These are phyloP conservation scores for Tubosaeta sp. DNA, from an alignment of 768 basidiomycete species.

Conservation along the genomic window DNA sequence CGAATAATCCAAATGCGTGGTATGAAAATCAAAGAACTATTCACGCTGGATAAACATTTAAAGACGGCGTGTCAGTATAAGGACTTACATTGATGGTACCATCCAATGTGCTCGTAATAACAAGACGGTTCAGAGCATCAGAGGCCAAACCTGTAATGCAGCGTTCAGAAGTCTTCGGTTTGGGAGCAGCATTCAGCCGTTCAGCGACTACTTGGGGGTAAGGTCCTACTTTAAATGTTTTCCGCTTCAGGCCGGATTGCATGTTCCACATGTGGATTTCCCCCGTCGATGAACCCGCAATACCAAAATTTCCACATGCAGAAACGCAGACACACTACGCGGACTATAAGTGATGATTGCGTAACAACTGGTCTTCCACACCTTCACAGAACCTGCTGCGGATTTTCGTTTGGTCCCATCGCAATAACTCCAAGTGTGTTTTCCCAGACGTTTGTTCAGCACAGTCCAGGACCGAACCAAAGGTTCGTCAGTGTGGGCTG, in stretches of 20 bases:
- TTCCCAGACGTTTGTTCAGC: constrained; percentile 75
- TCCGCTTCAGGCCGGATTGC: constrained; percentile 87
- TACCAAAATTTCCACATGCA: constrained; percentile 92
- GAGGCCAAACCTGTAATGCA: constrained; percentile 79
- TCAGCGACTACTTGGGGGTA: constrained; percentile 53
- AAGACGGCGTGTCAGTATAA: not conserved
- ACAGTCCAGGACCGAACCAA: constrained; percentile 88
- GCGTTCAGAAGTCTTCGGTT: constrained; percentile 43
- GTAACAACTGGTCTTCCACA: constrained; percentile 26
- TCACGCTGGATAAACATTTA: not conserved
- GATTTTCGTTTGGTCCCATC: constrained; percentile 46
- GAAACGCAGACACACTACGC: constrained; percentile 79
- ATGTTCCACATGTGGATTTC: constrained; percentile 92
- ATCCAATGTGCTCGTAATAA: constrained; percentile 84
- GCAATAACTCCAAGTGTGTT: constrained; percentile 60
- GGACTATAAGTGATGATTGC: not conserved
- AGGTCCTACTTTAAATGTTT: constrained; percentile 65
- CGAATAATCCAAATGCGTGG: constrained; percentile 66
- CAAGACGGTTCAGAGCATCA: constrained; percentile 76
- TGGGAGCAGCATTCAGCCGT: constrained; percentile 38
- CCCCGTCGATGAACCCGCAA: constrained; percentile 79
- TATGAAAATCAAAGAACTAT: constrained; percentile 97
- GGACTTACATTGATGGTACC: constrained; percentile 80
- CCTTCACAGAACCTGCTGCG: constrained; percentile 66
- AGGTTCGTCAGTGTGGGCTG: constrained; percentile 81